phyloP scores from a whole-genome alignment of 2,329 filamentous ascomycete genomes.

The Pseudomassariella vexata region DNA sequence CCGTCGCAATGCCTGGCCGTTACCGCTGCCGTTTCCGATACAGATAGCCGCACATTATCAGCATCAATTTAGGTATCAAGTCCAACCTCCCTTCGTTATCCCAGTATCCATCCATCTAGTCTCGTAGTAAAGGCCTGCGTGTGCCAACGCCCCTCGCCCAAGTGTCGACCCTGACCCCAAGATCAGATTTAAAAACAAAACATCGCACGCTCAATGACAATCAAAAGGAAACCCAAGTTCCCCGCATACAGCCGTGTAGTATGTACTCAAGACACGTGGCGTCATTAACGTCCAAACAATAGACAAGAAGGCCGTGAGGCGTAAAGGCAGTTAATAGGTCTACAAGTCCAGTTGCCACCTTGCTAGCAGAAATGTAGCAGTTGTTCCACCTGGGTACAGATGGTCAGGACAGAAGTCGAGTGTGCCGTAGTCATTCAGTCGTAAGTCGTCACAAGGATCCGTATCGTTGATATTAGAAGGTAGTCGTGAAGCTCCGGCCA shows the following conservation, averaged over 20 bases:
- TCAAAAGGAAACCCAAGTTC: constrained; percentile 10
- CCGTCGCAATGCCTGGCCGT: no score
- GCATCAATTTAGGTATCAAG: no score
- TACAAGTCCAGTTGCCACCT: constrained; percentile 12
- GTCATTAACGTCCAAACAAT: constrained; percentile 21
- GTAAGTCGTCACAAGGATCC: constrained; percentile 8
- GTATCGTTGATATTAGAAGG: constrained; percentile 25
- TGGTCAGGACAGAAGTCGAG: constrained; percentile 1
- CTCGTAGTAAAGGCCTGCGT: no score
- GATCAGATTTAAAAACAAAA: no score
- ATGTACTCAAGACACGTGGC: constrained; percentile 18
- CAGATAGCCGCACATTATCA: no score
- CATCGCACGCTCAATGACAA: no score
- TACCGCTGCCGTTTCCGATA: no score
- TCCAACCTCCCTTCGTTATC: no score
- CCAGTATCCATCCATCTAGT: no score
- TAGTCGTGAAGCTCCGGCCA: constrained; percentile 30
- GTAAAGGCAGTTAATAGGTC: constrained; percentile 13
- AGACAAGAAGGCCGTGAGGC: constrained; percentile 25
- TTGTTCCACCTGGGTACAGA: not conserved
- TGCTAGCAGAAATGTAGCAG: constrained; percentile 6
- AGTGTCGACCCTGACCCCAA: no score
- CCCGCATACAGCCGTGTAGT: constrained; percentile 14
- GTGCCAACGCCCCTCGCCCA: no score
- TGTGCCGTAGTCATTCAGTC: constrained; percentile 14